Percentiles rank a stretch among this genome's conserved stretches.
Evolutionary conservation across 768 basidiomycete genomes (phyloP).

Genomic region (Boletus coccyginus): DNA sequence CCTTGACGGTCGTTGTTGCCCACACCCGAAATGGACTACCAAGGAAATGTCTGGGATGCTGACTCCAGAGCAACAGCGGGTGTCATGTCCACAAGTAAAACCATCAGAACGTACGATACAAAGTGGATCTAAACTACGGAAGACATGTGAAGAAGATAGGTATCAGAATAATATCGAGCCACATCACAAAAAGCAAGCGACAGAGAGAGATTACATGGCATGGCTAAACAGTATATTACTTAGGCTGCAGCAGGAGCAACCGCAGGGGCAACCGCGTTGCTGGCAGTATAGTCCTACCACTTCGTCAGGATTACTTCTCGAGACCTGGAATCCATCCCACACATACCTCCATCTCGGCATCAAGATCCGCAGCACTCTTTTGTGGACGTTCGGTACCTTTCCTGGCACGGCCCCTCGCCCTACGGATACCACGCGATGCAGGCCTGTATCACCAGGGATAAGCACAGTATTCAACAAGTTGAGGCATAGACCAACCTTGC

Average conservation of each 20-base stretch:
- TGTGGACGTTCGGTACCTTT: slow-evolving; percentile 56
- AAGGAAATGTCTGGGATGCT: no score
- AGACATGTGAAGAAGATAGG: slow-evolving; percentile 13
- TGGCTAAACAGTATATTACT: slow-evolving; percentile 4
- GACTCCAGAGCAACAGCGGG: background rate
- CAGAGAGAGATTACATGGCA: slow-evolving; percentile 1
- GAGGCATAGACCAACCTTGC: slow-evolving; percentile 34
- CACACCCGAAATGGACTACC: background rate
- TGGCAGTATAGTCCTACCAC: slow-evolving; percentile 65
- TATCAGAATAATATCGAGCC: slow-evolving; percentile 20
- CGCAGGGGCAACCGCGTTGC: slow-evolving; percentile 43
- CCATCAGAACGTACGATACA: slow-evolving; percentile 18
- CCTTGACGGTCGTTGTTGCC: background rate
- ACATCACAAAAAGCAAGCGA: slow-evolving; percentile 4
- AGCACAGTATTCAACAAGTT: background rate
- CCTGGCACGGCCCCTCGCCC: slow-evolving; percentile 43
- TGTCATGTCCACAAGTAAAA: slow-evolving; percentile 2
- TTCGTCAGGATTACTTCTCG: background rate
- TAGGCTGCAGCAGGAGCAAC: slow-evolving; percentile 42
- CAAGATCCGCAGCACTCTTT: slow-evolving; percentile 87
- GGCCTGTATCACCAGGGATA: slow-evolving; percentile 22
- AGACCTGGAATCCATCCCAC: background rate
- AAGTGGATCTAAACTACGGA: slow-evolving; percentile 18
- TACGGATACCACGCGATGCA: slow-evolving; percentile 43
- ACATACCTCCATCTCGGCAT: slow-evolving; percentile 96